Evolutionary conservation across 345 rosid genomes (phyloP).

Genomic region (Toxicodendron radicans): DNA sequence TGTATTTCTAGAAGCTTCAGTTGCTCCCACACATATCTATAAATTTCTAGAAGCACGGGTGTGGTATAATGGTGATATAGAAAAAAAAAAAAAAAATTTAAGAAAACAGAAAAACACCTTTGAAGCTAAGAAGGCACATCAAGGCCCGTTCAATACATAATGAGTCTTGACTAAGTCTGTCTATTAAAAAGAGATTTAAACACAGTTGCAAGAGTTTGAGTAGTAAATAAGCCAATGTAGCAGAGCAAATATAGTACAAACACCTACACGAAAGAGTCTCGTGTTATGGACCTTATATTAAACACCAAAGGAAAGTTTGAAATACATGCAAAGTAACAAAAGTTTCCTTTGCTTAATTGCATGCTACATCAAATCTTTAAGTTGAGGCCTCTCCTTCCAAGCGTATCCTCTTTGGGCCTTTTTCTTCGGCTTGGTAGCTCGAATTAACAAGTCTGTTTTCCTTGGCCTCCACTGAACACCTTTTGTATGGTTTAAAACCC

Average conservation of each 20-base stretch:
- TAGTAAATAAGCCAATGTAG: conserved; percentile 34
- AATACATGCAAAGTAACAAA: conserved; percentile 29
- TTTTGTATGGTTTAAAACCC: conserved; percentile 92
- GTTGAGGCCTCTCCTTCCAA: conserved; percentile 65
- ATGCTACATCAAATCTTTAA: conserved; percentile 37
- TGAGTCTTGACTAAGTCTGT: conserved; percentile 29
- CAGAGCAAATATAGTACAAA: conserved; percentile 38
- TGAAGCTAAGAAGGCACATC: not conserved
- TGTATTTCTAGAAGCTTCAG: no score
- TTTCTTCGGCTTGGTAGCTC: conserved; percentile 62
- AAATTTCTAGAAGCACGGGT: no score
- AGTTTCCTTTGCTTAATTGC: conserved; percentile 34
- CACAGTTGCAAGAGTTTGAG: conserved; percentile 30
- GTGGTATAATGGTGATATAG: no score
- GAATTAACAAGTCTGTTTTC: conserved; percentile 46
- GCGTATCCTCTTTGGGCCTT: conserved; percentile 78
- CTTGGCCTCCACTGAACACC: conserved; percentile 78
- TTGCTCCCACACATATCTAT: no score
- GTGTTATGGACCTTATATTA: conserved; percentile 36
- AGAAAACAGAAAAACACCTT: not conserved
- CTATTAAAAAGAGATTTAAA: conserved; percentile 17
- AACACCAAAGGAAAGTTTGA: conserved; percentile 25
- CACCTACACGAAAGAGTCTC: conserved; percentile 41
- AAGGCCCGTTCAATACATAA: conserved; percentile 21
- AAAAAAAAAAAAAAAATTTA: no score